Evolutionary conservation across 2,329 filamentous ascomycete species (phyloP), one percentile per base, ranked within the genome.

Genomic region (Botryosphaeria dothidea): DNA sequence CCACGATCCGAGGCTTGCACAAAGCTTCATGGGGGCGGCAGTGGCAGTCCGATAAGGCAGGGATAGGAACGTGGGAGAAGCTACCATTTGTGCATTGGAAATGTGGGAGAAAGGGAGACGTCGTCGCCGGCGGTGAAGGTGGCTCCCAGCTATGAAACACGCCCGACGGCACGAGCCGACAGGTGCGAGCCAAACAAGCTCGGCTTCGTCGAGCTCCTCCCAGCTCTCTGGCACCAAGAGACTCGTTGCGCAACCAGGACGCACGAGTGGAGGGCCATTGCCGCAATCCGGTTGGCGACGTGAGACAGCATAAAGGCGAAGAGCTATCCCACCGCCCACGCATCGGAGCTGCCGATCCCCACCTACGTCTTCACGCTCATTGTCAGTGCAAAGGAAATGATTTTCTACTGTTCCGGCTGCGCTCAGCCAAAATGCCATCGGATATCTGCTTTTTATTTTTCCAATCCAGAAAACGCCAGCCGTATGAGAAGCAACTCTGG

Each of bases 361-460:
- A 15, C 17, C 9, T 15, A 6, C 45, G 21, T 23, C 19, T 34
- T 43, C 31, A 23, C 4, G 27, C 13, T 15, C 15, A 56, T 13
- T 19, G 13, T 41, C 49, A 45, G 17, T 17, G 15, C 23, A 34
- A 46, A 31, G 9, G 17, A 17, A 13, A 45, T 25, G n/a, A 7
- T 11, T 36, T 45, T 60, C 17, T 21, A 60, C 34, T 60, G 38
- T 21, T 5, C 6, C 27, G 38, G 41, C 56, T 23, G 41, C 29
- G 25, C 27, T 15, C 56, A 34, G 41, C 56, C 41, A 48, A 21
- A 41, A 23, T 46, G 41, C 38, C 41, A 19, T 60, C 13, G n/a
- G 27, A 49, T 49, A 62, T 62, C 25, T 62, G 46, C 45, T 49
- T 48, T 41, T 51, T 58, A 15, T 25, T 41, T 45, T 49, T 36